Conservation (phyloP, 1,284 basidiomycete species). For the Agroathelia rolfsii region DNA sequence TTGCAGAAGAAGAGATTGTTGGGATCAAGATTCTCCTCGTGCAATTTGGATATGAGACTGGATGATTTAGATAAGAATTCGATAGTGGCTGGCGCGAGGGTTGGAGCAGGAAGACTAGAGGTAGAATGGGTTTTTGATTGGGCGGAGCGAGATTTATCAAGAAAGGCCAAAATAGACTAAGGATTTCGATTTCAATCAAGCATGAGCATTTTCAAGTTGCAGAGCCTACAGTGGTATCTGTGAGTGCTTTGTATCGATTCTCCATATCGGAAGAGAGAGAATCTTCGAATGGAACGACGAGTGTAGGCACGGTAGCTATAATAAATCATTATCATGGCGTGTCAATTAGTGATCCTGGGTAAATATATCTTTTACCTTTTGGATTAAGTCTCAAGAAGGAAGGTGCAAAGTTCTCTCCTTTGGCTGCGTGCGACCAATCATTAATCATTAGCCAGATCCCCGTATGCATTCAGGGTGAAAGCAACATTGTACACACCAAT, state of each 20-base stretch:
- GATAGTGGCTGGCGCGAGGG: constrained; percentile 73
- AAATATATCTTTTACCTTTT: constrained; percentile 37
- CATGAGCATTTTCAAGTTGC: constrained; percentile 2
- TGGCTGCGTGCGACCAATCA: constrained; percentile 27
- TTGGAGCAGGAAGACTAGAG: constrained; percentile 63
- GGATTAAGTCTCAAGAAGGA: constrained; percentile 69
- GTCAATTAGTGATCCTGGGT: neutral
- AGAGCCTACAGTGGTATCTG: constrained; percentile 56
- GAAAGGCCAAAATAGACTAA: constrained; percentile 69
- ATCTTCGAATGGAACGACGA: constrained; percentile 73
- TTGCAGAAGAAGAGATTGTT: constrained; percentile 40
- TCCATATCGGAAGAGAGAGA: constrained; percentile 65
- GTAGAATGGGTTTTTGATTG: constrained; percentile 58
- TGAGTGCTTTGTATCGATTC: constrained; percentile 73
- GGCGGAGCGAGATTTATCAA: constrained; percentile 71
- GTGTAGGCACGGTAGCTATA: constrained; percentile 71
- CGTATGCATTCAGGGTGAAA: constrained; percentile 2
- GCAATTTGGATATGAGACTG: constrained; percentile 54
- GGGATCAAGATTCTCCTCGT: constrained; percentile 46
- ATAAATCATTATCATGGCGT: constrained; percentile 1
- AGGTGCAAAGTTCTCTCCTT: constrained; percentile 58
- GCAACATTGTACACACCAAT: constrained; percentile 31
- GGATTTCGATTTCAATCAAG: constrained; percentile 7
- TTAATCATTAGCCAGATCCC: constrained; percentile 1
- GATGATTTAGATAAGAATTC: constrained; percentile 51